Evolutionary conservation across 2,329 filamentous ascomycete genomes (phyloP).

Genomic region (Alternaria gansuensis): DNA sequence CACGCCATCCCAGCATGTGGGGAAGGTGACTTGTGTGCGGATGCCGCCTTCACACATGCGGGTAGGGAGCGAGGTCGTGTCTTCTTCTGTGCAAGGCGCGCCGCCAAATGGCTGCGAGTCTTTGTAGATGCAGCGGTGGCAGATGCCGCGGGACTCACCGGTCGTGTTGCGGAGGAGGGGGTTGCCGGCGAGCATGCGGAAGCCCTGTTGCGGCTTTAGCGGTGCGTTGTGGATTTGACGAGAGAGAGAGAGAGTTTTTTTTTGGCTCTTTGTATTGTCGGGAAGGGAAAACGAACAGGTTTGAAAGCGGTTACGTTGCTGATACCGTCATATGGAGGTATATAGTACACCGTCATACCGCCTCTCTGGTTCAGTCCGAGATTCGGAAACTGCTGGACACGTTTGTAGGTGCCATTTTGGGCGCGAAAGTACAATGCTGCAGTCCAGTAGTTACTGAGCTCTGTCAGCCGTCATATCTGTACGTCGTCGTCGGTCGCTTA

Average conservation of each 20-base stretch:
- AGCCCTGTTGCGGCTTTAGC: slow-evolving; percentile 36
- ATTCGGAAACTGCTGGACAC: slow-evolving; percentile 42
- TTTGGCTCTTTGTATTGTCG: not conserved
- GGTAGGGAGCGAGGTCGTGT: slow-evolving; percentile 52
- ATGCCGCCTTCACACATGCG: slow-evolving; percentile 57
- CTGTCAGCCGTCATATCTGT: not conserved
- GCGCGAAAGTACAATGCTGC: slow-evolving; percentile 43
- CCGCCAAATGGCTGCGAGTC: slow-evolving; percentile 42
- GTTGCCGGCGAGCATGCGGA: slow-evolving; percentile 60
- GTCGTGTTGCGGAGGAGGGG: slow-evolving; percentile 42
- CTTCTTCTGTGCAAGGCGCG: slow-evolving; percentile 52
- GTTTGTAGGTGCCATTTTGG: slow-evolving; percentile 44
- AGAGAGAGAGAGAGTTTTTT: not conserved
- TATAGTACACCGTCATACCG: slow-evolving; percentile 47
- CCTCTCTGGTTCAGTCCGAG: slow-evolving; percentile 37
- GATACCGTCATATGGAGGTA: slow-evolving; percentile 43
- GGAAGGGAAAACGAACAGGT: slow-evolving; percentile 29
- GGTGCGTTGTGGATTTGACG: not conserved
- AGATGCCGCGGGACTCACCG: slow-evolving; percentile 42
- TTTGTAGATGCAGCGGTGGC: slow-evolving; percentile 46
- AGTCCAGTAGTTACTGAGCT: slow-evolving; percentile 40
- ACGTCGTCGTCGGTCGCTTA: not conserved
- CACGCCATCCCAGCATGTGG: slow-evolving; percentile 62
- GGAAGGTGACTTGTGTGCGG: slow-evolving; percentile 57
- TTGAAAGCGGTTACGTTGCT: slow-evolving; percentile 41